phyloP scores from a whole-genome alignment of 192 early-diverging fungal species.

The Chytriomyces confervae region DNA sequence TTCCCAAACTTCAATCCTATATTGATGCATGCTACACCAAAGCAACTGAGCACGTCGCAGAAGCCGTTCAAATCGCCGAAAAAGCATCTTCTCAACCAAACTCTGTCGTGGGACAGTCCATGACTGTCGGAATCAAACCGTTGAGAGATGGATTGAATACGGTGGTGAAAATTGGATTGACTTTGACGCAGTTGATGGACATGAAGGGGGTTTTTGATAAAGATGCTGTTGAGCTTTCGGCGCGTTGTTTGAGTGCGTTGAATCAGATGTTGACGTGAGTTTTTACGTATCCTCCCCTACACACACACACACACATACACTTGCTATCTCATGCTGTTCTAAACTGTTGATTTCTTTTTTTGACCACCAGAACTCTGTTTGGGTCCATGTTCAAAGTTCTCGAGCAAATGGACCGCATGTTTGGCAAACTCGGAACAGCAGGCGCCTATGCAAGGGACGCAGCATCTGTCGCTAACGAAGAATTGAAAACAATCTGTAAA shows the following conservation, averaged over 20 bases:
- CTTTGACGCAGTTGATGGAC: constrained; percentile 42
- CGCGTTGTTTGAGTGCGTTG: constrained; percentile 25
- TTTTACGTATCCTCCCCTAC: background rate
- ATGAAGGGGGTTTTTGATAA: constrained; percentile 42
- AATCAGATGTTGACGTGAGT: constrained; percentile 28
- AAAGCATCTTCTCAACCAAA: constrained; percentile 13
- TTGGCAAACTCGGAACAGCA: constrained; percentile 38
- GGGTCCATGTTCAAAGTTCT: constrained; percentile 46
- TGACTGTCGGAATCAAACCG: constrained; percentile 39
- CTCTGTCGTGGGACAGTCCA: background rate
- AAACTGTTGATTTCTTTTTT: background rate
- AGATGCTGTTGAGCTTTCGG: constrained; percentile 38
- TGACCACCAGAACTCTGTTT: constrained; percentile 30
- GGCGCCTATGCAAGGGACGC: constrained; percentile 42
- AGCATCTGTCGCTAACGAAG: constrained; percentile 29
- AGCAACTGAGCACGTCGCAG: constrained; percentile 33
- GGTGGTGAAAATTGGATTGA: constrained; percentile 45
- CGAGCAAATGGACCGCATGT: constrained; percentile 45
- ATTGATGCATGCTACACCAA: constrained; percentile 33
- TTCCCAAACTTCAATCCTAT: constrained; percentile 37
- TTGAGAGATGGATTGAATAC: constrained; percentile 38
- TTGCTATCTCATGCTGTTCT: too few relatives aligned
- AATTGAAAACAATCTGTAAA: constrained; percentile 20
- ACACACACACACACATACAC: too few relatives aligned
- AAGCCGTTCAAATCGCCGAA: constrained; percentile 24